Evolutionary conservation across 1,284 basidiomycete genomes (phyloP).

Genomic region (Ustilago bromivora): DNA sequence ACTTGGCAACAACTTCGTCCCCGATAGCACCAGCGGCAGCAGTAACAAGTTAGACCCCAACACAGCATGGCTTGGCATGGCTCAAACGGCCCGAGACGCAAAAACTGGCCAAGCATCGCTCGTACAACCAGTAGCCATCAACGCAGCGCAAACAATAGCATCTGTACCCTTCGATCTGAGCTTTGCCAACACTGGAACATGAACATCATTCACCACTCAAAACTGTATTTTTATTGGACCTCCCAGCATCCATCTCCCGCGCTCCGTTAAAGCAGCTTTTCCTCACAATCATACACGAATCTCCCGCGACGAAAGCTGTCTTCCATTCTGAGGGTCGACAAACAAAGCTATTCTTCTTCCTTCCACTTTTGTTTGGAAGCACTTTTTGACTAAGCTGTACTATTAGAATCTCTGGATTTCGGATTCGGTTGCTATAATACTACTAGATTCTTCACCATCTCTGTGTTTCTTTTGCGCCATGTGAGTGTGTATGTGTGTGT

Average conservation of each 20-base stretch:
- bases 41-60: constrained; percentile 1
- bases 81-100: background rate
- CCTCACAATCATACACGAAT: constrained; percentile 1
- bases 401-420: background rate
- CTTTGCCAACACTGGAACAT: constrained; percentile 8
- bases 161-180: constrained; percentile 28
- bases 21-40: background rate
- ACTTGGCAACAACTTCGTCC: constrained; percentile 1
- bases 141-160: constrained; percentile 20
- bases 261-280: background rate
- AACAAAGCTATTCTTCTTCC: background rate
- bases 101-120: constrained; percentile 16
- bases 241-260: background rate
- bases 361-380: background rate
- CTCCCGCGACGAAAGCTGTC: background rate
- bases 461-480: background rate
- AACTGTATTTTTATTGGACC: constrained; percentile 44
- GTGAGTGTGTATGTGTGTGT: background rate
- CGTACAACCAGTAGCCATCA: constrained; percentile 27
- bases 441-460: background rate
- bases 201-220: background rate
- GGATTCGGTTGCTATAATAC: constrained; percentile 3
- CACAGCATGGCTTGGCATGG: constrained; percentile 14
- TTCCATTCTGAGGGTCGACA: background rate
- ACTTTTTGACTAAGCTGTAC: background rate